phyloP scores from a whole-genome alignment of 2,329 filamentous ascomycete species.

The Pseudogymnoascus sp. region DNA sequence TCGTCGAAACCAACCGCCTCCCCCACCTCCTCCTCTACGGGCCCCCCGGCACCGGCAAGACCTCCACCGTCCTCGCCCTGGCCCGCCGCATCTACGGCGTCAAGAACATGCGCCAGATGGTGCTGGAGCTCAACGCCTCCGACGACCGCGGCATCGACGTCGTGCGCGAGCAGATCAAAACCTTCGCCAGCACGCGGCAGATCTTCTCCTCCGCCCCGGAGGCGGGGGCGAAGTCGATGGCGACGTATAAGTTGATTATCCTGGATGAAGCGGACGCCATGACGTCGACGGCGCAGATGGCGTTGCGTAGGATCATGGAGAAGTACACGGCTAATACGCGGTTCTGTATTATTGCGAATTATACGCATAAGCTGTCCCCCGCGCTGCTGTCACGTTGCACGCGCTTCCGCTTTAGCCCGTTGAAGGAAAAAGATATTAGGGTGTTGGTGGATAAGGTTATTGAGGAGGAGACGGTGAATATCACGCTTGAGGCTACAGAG shows the following conservation, averaged over 20 bases:
- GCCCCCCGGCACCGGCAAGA: slow-evolving; percentile 94
- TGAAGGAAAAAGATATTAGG: slow-evolving; percentile 82
- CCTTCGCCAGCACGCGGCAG: slow-evolving; percentile 94
- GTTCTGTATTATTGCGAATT: slow-evolving; percentile 98
- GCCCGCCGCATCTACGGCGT: slow-evolving; percentile 86
- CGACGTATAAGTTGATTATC: slow-evolving; percentile 89
- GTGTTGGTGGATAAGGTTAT: slow-evolving; percentile 83
- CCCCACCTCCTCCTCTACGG: slow-evolving; percentile 96
- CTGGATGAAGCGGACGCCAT: slow-evolving; percentile 99
- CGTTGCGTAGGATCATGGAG: slow-evolving; percentile 92
- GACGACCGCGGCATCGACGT: slow-evolving; percentile 98
- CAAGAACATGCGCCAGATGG: slow-evolving; percentile 95
- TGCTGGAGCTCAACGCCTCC: slow-evolving; percentile 92
- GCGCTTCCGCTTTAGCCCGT: slow-evolving; percentile 85
- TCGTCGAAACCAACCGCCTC: slow-evolving; percentile 86
- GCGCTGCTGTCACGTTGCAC: slow-evolving; percentile 90
- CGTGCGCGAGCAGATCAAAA: slow-evolving; percentile 98
- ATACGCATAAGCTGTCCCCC: slow-evolving; percentile 93
- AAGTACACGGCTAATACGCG: slow-evolving; percentile 97
- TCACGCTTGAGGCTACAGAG: slow-evolving; percentile 70
- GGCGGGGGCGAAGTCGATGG: slow-evolving; percentile 43
- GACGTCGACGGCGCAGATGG: slow-evolving; percentile 99
- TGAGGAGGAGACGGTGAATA: slow-evolving; percentile 76
- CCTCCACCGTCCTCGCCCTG: slow-evolving; percentile 88
- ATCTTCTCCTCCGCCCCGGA: slow-evolving; percentile 69